Evolutionary conservation across 2,329 filamentous ascomycete genomes (phyloP).

Genomic region (Ceratocystis diversiconidia): DNA sequence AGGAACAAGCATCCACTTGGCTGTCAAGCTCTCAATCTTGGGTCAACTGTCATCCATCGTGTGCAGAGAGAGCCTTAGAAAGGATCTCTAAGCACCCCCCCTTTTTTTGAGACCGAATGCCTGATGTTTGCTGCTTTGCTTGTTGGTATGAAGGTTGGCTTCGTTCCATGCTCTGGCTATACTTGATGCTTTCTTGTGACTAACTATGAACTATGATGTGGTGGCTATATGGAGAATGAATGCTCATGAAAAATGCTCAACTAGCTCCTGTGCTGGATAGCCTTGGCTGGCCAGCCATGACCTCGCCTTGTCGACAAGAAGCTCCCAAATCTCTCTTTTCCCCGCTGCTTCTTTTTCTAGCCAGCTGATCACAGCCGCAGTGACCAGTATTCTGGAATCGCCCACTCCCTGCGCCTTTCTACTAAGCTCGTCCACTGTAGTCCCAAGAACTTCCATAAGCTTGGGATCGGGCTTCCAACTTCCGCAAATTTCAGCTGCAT

Average conservation of each 20-base stretch:
- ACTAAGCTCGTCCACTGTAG: slow-evolving; percentile 7
- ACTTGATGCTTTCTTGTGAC: background rate
- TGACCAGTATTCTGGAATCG: slow-evolving; percentile 22
- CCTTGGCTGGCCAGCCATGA: slow-evolving; percentile 30
- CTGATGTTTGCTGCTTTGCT: too few relatives aligned
- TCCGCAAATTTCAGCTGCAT: background rate
- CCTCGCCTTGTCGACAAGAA: slow-evolving; percentile 47
- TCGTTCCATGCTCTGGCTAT: background rate
- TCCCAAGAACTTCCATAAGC: background rate
- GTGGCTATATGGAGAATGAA: background rate
- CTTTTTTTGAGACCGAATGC: background rate
- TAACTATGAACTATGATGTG: background rate
- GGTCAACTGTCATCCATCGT: background rate
- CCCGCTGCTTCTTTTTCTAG: slow-evolving; percentile 32
- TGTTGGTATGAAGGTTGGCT: too few relatives aligned
- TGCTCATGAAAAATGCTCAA: background rate
- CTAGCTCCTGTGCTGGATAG: background rate
- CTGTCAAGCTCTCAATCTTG: background rate
- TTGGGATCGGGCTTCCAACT: slow-evolving; percentile 21
- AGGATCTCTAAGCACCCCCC: background rate
- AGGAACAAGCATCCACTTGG: background rate
- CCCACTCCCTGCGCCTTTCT: background rate
- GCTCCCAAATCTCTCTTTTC: slow-evolving; percentile 45
- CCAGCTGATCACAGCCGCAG: slow-evolving; percentile 32
- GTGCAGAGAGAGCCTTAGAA: background rate